phyloP scores from a whole-genome alignment of 1,139 yeast species.

The Lizanozyma gosingica region DNA sequence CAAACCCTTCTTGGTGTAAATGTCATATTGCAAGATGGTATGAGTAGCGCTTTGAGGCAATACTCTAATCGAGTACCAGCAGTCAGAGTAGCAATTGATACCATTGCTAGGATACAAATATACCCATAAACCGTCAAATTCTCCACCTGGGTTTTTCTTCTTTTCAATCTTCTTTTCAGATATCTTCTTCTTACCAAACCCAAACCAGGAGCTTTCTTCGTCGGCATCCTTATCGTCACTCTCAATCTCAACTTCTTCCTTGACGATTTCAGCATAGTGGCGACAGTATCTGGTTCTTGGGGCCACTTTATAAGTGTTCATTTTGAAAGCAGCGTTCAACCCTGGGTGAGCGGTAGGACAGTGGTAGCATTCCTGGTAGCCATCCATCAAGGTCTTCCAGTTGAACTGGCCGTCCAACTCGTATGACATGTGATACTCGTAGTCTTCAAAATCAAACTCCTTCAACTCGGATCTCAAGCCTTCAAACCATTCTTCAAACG shows the following conservation, averaged over 20 bases:
- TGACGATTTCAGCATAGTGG: slow-evolving; percentile 50
- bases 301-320: slow-evolving; percentile 58
- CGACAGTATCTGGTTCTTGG: slow-evolving; percentile 52
- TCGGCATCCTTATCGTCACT: slow-evolving; percentile 35
- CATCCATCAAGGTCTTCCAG: slow-evolving; percentile 63
- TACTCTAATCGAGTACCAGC: slow-evolving; percentile 56
- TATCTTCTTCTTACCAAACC: slow-evolving; percentile 27
- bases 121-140: slow-evolving; percentile 53
- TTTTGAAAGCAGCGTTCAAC: slow-evolving; percentile 44
- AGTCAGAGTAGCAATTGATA: slow-evolving; percentile 55
- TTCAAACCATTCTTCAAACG: slow-evolving; percentile 43
- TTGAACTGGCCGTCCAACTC: slow-evolving; percentile 55
- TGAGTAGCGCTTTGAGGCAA: slow-evolving; percentile 44
- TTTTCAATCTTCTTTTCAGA: slow-evolving; percentile 12
- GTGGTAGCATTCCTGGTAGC: slow-evolving; percentile 59
- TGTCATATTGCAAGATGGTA: slow-evolving; percentile 51
- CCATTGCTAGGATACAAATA: slow-evolving; percentile 53
- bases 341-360: slow-evolving; percentile 64
- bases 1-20: slow-evolving; percentile 52
- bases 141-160: slow-evolving; percentile 45
- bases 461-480: slow-evolving; percentile 44
- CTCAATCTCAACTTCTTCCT: slow-evolving; percentile 30
- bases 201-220: slow-evolving; percentile 40
- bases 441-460: slow-evolving; percentile 51
- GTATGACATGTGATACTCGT: slow-evolving; percentile 58